Base-by-base conservation (phyloP, 768 basidiomycete species). In the Trametes punicea region DNA sequence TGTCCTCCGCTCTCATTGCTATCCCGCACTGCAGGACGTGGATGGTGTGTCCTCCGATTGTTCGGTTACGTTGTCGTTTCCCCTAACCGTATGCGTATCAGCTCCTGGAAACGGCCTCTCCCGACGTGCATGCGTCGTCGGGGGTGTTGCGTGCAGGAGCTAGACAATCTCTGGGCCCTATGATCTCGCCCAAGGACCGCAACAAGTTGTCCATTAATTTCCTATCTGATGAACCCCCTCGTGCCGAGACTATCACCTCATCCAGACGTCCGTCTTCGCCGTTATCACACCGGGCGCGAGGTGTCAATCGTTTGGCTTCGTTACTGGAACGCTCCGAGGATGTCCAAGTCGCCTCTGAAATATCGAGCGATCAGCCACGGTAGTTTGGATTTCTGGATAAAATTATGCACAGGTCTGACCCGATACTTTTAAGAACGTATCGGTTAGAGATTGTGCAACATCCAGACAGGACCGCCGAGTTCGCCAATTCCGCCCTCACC, bases 361-460 rank as follows among this genome's bases (percentile, higher is more conserved):
- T 33, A 27, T 38, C 62, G 9, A 55, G 45, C 21, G 57, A 49
- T 41, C 51, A 59, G 33, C 49, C 63, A 44, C 65, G 61, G 67
- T 63, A 59, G 52, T 20, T 46, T 40, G 36, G 46, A 38, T 20
- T 21, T 27, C 23, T 40, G 10, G 3, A 11, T 1, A 27, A 3
- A 11, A 6, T 25, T 31, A 13, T 15, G 6, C 39, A 39, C 27
- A 18, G 6, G 36, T 21, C 34, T 57, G 31, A 55, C 23, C 21
- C 31, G 23, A 6, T 16, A 5, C 21, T 5, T 13, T 10, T 4
- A 30, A 71, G 71, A 51, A 75, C 82, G 0, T 96, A 94, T 69
- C 81, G 87, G 45, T 84, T 97, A 16, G 85, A 90, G 67, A 83
- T 95, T 56, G 80, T 93, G 25, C 93, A 97, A 64, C 87, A 94